A percentile compares a stretch with the other conserved stretches of the same genome.
These are phyloP conservation scores for Sinapis alba DNA, from an alignment of 441 rosid genomes.

Conservation along the genomic window DNA sequence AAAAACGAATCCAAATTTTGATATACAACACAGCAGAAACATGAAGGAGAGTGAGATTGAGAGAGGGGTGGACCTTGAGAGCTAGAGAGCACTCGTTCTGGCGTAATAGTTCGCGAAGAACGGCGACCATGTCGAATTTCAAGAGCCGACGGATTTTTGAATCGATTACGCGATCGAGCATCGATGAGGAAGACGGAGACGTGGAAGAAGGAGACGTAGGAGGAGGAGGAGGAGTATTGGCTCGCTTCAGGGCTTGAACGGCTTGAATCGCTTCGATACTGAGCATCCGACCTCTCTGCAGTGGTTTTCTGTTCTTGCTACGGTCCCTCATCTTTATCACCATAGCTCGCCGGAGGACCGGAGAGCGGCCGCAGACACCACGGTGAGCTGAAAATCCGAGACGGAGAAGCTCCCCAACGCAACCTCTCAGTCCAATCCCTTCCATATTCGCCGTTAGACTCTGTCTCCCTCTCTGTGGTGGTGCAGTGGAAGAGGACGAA, in stretches of 20 bases:
- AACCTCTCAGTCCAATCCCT: conserved; percentile 35
- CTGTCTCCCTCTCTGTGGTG: background rate
- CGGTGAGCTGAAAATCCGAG: background rate
- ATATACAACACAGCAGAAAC: background rate
- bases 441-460: conserved; percentile 34
- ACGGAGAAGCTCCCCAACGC: conserved; percentile 21
- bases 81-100: conserved; percentile 70
- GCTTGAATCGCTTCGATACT: conserved; percentile 91
- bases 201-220: conserved; percentile 10
- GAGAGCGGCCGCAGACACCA: background rate
- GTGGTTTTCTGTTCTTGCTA: conserved; percentile 69
- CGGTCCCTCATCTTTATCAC: conserved; percentile 63
- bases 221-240: conserved; percentile 35
- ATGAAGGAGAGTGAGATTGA: background rate
- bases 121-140: conserved; percentile 86
- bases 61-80: conserved; percentile 50
- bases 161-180: conserved; percentile 46
- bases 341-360: conserved; percentile 17
- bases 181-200: conserved; percentile 19
- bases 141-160: conserved; percentile 71
- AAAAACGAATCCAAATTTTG: conserved; percentile 11
- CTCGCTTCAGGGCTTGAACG: conserved; percentile 77
- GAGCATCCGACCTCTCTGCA: conserved; percentile 79
- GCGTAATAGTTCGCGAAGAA: conserved; percentile 78
- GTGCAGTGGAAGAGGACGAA: background rate